These are phyloP conservation scores for Kernera saxatilis DNA, from an alignment of 345 rosid genomes.

Conservation along the genomic window DNA sequence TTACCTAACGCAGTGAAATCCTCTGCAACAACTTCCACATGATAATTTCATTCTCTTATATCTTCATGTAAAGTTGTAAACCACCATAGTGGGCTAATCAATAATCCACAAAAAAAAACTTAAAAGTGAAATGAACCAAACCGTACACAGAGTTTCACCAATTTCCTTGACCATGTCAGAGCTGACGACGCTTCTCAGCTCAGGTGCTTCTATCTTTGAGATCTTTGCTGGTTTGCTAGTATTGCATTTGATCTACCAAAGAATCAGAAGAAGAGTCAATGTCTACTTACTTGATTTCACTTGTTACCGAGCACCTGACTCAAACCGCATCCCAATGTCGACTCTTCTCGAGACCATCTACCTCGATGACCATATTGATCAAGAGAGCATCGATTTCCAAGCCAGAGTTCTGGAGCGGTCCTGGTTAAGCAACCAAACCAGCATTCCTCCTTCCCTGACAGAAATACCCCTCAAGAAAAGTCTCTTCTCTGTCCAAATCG, in stretches of 20 bases:
- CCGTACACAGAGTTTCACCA: constrained; percentile 1
- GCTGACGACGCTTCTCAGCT: constrained; percentile 5
- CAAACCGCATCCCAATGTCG: constrained; percentile 43
- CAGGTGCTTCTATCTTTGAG: background rate
- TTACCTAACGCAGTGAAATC: constrained; percentile 29
- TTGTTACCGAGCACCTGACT: constrained; percentile 48
- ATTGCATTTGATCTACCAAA: constrained; percentile 22
- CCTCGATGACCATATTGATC: constrained; percentile 41
- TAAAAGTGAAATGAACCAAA: constrained; percentile 15
- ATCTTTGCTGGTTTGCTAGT: constrained; percentile 2
- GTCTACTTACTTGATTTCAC: constrained; percentile 52
- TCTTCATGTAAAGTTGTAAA: background rate
- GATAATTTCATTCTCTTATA: constrained; percentile 7
- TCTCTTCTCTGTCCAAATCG: constrained; percentile 33
- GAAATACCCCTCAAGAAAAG: constrained; percentile 43
- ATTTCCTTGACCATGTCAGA: constrained; percentile 19
- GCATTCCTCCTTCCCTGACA: constrained; percentile 40
- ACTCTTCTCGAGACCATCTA: constrained; percentile 43
- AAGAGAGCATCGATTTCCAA: constrained; percentile 46
- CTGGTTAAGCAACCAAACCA: constrained; percentile 53
- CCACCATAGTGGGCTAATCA: background rate
- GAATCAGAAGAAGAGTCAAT: constrained; percentile 16
- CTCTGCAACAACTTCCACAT: constrained; percentile 29
- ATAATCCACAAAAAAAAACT: background rate
- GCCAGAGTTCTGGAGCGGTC: constrained; percentile 45